Evolutionary conservation across 129 eudicot species (phyloP).

Genomic region (Cynara cardunculus): DNA sequence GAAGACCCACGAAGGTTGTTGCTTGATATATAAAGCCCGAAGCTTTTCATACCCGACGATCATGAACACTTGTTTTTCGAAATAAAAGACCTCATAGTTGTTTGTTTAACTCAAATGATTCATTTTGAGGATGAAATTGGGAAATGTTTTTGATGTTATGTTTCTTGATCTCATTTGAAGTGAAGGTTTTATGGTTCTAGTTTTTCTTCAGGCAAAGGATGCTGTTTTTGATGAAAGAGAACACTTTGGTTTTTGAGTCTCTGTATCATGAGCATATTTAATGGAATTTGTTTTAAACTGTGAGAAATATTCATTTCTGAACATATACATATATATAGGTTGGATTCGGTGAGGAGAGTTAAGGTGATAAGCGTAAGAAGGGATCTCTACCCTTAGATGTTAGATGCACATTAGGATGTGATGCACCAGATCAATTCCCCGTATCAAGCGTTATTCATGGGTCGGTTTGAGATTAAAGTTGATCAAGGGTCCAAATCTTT

Average conservation of each 20-base stretch:
- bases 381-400: too few relatives aligned
- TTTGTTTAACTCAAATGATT: not conserved
- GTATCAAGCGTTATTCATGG: too few relatives aligned
- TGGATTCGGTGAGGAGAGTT: too few relatives aligned
- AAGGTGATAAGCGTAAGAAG: too few relatives aligned
- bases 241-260: not conserved
- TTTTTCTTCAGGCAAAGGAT: not conserved
- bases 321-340: too few relatives aligned
- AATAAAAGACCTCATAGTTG: not conserved
- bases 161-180: not conserved
- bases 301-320: too few relatives aligned
- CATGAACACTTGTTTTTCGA: not conserved
- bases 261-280: not conserved
- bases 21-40: conserved; percentile 45
- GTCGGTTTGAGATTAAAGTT: too few relatives aligned
- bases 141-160: not conserved
- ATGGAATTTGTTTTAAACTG: not conserved
- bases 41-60: not conserved
- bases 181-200: not conserved
- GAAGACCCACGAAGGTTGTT: conserved; percentile 75
- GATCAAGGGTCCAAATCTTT: too few relatives aligned
- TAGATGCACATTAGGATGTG: too few relatives aligned
- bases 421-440: too few relatives aligned
- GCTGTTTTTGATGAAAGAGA: not conserved
- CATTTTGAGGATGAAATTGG: not conserved